Conservation (phyloP, 768 basidiomycete genomes). For the Mycena kentingensis region DNA sequence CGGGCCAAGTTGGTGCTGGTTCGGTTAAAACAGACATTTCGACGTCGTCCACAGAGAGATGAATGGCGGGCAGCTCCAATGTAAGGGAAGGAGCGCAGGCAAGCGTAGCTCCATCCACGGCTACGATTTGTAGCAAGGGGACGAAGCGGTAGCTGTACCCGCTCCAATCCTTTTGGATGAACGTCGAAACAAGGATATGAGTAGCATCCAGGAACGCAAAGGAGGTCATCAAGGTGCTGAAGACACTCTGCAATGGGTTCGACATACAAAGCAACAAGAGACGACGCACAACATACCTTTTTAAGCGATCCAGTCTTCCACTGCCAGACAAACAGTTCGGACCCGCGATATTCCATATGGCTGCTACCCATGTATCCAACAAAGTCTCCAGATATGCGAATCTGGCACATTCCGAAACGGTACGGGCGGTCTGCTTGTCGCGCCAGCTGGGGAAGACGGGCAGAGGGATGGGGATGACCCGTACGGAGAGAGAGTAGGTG, state of each 20-base stretch:
- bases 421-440: background rate
- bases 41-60: constrained; percentile 1
- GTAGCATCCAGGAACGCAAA: constrained; percentile 34
- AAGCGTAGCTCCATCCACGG: constrained; percentile 2
- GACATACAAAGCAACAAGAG: background rate
- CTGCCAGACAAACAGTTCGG: constrained; percentile 35
- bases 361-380: constrained; percentile 28
- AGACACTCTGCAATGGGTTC: constrained; percentile 22
- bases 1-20: constrained; percentile 31
- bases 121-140: constrained; percentile 9
- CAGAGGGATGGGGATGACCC: constrained; percentile 31
- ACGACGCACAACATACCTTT: constrained; percentile 26
- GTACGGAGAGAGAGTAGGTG: constrained; percentile 32
- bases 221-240: constrained; percentile 27
- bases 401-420: constrained; percentile 24
- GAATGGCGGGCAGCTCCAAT: constrained; percentile 28
- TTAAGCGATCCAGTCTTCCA: constrained; percentile 34
- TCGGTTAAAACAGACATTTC: constrained; percentile 35
- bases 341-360: constrained; percentile 20
- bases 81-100: constrained; percentile 23
- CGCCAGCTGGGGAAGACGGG: constrained; percentile 10
- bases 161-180: background rate
- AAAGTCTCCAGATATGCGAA: constrained; percentile 39
- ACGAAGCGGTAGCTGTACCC: background rate
- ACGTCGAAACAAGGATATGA: constrained; percentile 7